These are phyloP conservation scores for Aleurites moluccanus DNA, from an alignment of 441 rosid species.

Conservation along the genomic window DNA sequence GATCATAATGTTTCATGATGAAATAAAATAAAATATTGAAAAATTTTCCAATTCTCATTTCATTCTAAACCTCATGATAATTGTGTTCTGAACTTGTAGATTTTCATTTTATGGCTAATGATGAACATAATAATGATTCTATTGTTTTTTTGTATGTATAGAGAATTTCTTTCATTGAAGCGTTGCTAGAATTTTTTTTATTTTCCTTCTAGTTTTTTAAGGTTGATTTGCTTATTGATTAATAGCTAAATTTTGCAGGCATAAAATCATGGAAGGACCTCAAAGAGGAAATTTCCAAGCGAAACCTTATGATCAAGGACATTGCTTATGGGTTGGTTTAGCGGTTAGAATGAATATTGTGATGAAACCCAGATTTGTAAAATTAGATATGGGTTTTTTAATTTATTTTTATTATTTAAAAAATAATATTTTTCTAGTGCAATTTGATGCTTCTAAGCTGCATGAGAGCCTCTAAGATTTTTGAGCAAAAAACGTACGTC, in stretches of 20 bases:
- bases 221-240: conserved; percentile 16
- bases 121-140: not conserved
- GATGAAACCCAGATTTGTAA: too few relatives aligned
- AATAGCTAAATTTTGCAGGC: conserved; percentile 45
- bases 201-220: not conserved
- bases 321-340: conserved; percentile 78
- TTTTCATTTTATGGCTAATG: not conserved
- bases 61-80: too few relatives aligned
- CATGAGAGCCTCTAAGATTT: too few relatives aligned
- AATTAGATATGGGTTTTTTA: too few relatives aligned
- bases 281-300: conserved; percentile 71
- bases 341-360: too few relatives aligned
- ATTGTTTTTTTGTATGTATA: not conserved
- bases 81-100: not conserved
- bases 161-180: not conserved
- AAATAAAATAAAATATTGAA: too few relatives aligned
- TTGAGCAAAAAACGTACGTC: too few relatives aligned
- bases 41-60: too few relatives aligned
- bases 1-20: too few relatives aligned
- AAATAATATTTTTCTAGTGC: too few relatives aligned
- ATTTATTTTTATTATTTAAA: too few relatives aligned
- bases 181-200: not conserved
- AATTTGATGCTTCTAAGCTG: too few relatives aligned
- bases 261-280: conserved; percentile 84
- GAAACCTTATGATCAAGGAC: conserved; percentile 69